Evolutionary conservation across 371 early-diverging fungal genomes (phyloP).

Genomic region (Circinella minor): DNA sequence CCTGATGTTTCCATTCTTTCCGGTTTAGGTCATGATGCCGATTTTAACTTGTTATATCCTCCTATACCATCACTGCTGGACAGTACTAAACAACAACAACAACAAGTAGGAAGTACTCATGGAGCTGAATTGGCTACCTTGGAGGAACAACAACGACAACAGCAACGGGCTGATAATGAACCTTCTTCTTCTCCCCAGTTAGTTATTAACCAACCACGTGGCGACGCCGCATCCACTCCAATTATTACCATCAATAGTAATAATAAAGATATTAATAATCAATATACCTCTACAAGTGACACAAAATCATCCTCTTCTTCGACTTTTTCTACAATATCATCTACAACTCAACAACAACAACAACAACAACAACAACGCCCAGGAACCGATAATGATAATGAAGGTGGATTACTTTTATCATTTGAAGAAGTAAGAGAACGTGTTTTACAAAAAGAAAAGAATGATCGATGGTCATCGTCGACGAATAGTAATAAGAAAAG

Average conservation of each 20-base stretch:
- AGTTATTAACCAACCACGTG: slow-evolving; percentile 3
- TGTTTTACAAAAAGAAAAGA: slow-evolving; percentile 28
- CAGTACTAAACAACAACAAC: not conserved
- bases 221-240: slow-evolving; percentile 5
- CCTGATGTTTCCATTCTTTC: slow-evolving; percentile 25
- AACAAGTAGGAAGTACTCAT: not conserved
- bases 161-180: not conserved
- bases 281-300: not conserved
- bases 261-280: not conserved
- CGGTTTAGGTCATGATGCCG: slow-evolving; percentile 19
- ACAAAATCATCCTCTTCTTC: not conserved
- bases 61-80: slow-evolving; percentile 2
- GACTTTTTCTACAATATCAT: not conserved
- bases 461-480: slow-evolving; percentile 22
- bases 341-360: not conserved
- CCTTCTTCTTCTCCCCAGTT: not conserved
- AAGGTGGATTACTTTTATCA: slow-evolving; percentile 24
- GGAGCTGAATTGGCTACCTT: not conserved
- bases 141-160: not conserved
- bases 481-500: slow-evolving; percentile 7
- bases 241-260: not conserved
- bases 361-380: not conserved
- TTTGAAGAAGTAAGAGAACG: slow-evolving; percentile 47
- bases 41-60: slow-evolving; percentile 11
- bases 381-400: not conserved